Evolutionary conservation across 768 basidiomycete genomes (phyloP), one percentile per base, ranked within the genome.

Genomic region (Leucosporidium creatinivorum): DNA sequence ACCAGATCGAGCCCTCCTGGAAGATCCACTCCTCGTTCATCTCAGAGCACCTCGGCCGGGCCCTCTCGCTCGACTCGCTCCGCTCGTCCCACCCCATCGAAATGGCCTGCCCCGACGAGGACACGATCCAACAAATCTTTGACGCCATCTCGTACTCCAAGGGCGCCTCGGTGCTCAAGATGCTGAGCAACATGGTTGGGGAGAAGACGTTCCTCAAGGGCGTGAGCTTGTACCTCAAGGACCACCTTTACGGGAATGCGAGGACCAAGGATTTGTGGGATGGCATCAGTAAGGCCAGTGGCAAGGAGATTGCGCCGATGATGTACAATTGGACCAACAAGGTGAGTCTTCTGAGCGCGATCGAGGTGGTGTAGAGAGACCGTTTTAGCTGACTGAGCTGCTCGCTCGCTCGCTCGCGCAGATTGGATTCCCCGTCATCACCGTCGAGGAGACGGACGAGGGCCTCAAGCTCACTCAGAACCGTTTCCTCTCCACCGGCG

Each of bases 291-390:
- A 82, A 83, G 70, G 85, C 91, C 1, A 89, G 87, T 52, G 87
- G 83, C 8, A 76, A 86, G 26, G 86, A 96, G 73, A 83, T 93
- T 47, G 82, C 87, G 5, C 81, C 82, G 58, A 82, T 97, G 73
- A 93, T 96, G 89, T 85, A 89, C 66, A 87, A 87, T 76, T 99
- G 93, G 94, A 87, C 92, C 51, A 83, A 85, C 62, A 89, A 91
- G 82, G 87, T 85, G 47, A 13, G 73, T n/a, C n/a, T n/a, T n/a
- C n/a, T n/a, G n/a, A n/a, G n/a, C n/a, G n/a, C n/a, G n/a, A n/a
- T n/a, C n/a, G n/a, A n/a, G n/a, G n/a, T n/a, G n/a, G n/a, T n/a
- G n/a, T n/a, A n/a, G n/a, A n/a, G n/a, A n/a, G n/a, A n/a, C n/a
- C n/a, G n/a, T n/a, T n/a, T n/a, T n/a, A n/a, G n/a, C n/a, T n/a